Conservation (phyloP, 108 stramenopile genomes). For the Chaetoceros tenuissimus region DNA sequence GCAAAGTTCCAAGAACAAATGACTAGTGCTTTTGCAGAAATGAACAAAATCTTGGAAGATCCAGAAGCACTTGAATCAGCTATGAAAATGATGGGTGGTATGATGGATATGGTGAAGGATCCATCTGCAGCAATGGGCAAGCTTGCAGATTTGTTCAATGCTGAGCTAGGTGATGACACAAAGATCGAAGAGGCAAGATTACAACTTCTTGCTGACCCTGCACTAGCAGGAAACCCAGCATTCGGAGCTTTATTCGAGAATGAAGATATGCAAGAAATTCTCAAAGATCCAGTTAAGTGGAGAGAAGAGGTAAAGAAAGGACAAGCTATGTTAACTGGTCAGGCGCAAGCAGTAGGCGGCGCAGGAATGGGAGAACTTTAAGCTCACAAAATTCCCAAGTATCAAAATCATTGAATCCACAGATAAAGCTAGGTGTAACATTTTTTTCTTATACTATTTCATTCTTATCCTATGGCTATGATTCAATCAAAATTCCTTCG, state of each 20-base stretch:
- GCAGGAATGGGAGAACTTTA: constrained; percentile 29
- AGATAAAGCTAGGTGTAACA: neutral
- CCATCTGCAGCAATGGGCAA: constrained; percentile 44
- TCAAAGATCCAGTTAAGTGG: constrained; percentile 71
- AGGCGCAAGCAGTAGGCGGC: constrained; percentile 7
- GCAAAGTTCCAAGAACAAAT: constrained; percentile 70
- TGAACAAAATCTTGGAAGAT: constrained; percentile 58
- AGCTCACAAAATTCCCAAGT: too few relatives aligned
- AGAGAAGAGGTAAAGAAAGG: constrained; percentile 66
- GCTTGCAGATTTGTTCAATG: constrained; percentile 30
- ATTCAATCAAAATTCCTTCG: neutral
- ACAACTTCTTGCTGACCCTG: constrained; percentile 48
- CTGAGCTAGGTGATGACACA: constrained; percentile 40
- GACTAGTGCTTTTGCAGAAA: constrained; percentile 61
- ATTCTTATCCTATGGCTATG: neutral
- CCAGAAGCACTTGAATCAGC: constrained; percentile 47
- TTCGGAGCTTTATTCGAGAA: constrained; percentile 40
- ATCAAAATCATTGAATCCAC: neutral
- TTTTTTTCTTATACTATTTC: neutral
- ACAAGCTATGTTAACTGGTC: constrained; percentile 24
- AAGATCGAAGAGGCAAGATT: constrained; percentile 77
- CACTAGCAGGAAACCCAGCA: constrained; percentile 33
- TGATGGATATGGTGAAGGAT: constrained; percentile 46
- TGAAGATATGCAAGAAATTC: constrained; percentile 57
- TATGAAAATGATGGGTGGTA: constrained; percentile 55